A percentile compares a stretch with the other conserved stretches of the same genome.
Conservation (phyloP, 2,329 filamentous ascomycete species). For the Aspergillus bombycis region DNA sequence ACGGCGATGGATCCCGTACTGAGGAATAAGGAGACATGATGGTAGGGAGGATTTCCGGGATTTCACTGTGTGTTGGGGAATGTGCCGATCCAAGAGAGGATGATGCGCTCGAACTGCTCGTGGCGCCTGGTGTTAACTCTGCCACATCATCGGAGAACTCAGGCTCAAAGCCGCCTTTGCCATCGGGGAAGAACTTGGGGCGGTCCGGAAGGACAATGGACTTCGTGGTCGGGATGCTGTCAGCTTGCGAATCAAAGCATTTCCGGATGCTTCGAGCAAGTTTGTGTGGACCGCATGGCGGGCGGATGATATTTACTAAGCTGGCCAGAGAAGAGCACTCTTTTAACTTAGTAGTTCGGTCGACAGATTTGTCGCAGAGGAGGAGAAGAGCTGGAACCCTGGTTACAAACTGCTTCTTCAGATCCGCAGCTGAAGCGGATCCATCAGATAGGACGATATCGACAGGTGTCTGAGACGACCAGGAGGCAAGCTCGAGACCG, state of each 20-base stretch:
- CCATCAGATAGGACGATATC: conserved; percentile 43
- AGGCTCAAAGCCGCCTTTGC: neutral
- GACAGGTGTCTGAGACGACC: conserved; percentile 27
- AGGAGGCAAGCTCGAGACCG: conserved; percentile 37
- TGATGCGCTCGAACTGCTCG: conserved; percentile 2
- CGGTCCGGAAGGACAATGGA: conserved; percentile 15
- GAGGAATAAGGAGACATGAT: conserved; percentile 14
- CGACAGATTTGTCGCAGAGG: conserved; percentile 40
- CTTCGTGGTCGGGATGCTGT: neutral
- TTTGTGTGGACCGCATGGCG: conserved; percentile 47
- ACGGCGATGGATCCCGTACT: neutral
- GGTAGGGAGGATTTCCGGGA: conserved; percentile 8
- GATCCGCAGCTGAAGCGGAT: conserved; percentile 26
- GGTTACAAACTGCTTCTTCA: conserved; percentile 18
- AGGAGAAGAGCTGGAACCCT: conserved; percentile 40
- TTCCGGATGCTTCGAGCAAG: conserved; percentile 41
- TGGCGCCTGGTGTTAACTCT: conserved; percentile 9
- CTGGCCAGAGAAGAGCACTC: conserved; percentile 35
- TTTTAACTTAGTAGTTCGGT: conserved; percentile 33
- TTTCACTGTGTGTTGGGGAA: conserved; percentile 10
- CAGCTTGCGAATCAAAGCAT: conserved; percentile 27
- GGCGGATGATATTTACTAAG: conserved; percentile 42
- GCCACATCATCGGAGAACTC: conserved; percentile 5
- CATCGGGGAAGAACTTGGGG: conserved; percentile 2
- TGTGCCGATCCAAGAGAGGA: conserved; percentile 4